Evolutionary conservation across 2,329 filamentous ascomycete species (phyloP), one percentile per base, ranked within the genome.

Genomic region (Arthrobotrys iridis): DNA sequence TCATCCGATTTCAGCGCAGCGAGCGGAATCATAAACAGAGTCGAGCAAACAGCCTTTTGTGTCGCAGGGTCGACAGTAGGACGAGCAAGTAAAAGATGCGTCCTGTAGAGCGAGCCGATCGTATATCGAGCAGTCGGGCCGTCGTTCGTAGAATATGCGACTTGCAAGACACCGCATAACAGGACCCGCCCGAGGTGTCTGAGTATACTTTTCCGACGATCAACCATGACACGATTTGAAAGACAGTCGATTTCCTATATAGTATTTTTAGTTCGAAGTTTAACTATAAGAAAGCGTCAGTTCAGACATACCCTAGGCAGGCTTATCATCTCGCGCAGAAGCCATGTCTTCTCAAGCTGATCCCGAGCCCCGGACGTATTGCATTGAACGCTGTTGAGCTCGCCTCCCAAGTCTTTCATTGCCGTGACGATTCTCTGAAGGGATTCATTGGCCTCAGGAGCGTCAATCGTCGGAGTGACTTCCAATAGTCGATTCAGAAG

Each of bases 61-160:
- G 70, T 74, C n/a, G 70, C 55, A 30, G 70, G 70, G 28, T 74
- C 70, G n/a, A 74, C 70, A 7, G 70, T 74, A 20, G 70, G 70
- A 18, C 70, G 43, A 22, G 70, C 62, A 15, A 74, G 70, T 5
- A 74, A 58, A 30, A 74, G 70, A 33, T 74, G 70, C 2, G 70
- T 74, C 20, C 70, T 48, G 35, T 48, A 74, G 13, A 74, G 43
- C n/a, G 63, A 67, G 15, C 70, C 70, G 37, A 74, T 74, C 1
- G 70, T 74, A 40, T 74, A 74, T 63, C 70, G 43, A 20, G 62
- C 70, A 30, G 62, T 74, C 4, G 62, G 62, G 11, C 70, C 57
- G 3, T 67, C 57, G 18, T 63, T 67, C 1, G 70, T 67, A 15
- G 70, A 62, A 28, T 74, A 74, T 18, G 70, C 70, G 22, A 74